Conservation (phyloP, 108 stramenopile species). For the Seminavis robusta region DNA sequence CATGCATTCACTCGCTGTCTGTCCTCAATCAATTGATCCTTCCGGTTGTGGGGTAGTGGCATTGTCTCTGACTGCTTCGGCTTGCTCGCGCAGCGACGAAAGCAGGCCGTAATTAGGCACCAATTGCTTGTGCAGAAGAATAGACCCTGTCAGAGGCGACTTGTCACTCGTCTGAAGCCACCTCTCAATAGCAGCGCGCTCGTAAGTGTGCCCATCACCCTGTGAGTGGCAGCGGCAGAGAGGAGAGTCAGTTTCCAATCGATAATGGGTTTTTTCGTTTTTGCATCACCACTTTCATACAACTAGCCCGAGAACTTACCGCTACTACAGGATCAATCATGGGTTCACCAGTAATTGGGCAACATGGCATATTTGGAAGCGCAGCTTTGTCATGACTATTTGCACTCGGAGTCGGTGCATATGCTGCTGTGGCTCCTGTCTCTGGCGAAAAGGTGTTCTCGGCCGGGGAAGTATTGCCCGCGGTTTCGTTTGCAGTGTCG, state of each 20-base stretch:
- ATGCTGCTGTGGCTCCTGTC: not conserved
- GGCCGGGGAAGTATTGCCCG: too few species aligned
- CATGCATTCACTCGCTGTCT: too few species aligned
- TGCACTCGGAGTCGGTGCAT: not conserved
- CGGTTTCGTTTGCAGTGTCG: too few species aligned
- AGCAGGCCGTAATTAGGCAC: conserved; percentile 82
- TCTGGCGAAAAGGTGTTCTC: not conserved
- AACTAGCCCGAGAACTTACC: conserved; percentile 20
- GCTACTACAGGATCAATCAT: conserved; percentile 93
- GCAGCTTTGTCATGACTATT: conserved; percentile 11
- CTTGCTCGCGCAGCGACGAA: conserved; percentile 45
- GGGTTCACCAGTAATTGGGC: conserved; percentile 88
- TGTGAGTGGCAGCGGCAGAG: not conserved
- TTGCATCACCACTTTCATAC: too few species aligned
- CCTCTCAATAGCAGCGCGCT: conserved; percentile 79
- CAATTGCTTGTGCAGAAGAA: conserved; percentile 64
- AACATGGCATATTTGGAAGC: conserved; percentile 80
- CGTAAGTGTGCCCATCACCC: conserved; percentile 92
- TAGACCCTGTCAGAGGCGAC: conserved; percentile 76
- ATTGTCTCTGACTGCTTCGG: conserved; percentile 1
- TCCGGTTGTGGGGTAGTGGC: too few species aligned
- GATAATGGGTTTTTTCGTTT: not conserved
- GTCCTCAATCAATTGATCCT: too few species aligned
- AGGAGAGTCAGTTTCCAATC: not conserved
- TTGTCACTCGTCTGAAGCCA: conserved; percentile 83